Evolutionary conservation across 768 basidiomycete genomes (phyloP).

Genomic region (Galerina marginata): DNA sequence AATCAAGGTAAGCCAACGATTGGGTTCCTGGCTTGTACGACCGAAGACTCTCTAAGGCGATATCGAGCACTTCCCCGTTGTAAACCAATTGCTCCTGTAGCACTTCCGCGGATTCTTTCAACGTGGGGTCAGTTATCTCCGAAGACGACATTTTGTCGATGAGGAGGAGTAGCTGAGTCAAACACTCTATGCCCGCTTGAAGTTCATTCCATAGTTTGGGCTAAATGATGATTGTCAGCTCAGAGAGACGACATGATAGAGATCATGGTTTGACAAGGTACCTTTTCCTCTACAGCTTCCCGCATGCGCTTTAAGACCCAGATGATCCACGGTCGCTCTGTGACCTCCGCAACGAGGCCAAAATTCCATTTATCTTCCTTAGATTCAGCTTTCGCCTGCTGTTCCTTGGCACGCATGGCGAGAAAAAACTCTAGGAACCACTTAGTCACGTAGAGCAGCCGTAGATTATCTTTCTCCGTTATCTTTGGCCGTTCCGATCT

Average conservation of each 20-base stretch:
- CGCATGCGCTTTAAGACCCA: conserved; percentile 93
- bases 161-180: conserved; percentile 89
- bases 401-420: conserved; percentile 48
- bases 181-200: conserved; percentile 92
- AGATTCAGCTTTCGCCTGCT: conserved; percentile 27
- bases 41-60: conserved; percentile 77
- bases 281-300: conserved; percentile 90
- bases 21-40: conserved; percentile 84
- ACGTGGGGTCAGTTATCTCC: conserved; percentile 45
- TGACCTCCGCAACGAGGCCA: conserved; percentile 82
- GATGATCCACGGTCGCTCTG: conserved; percentile 84
- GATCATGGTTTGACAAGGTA: conserved; percentile 35
- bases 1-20: conserved; percentile 81
- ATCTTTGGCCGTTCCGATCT: conserved; percentile 90
- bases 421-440: conserved; percentile 96
- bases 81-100: conserved; percentile 93
- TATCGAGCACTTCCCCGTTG: conserved; percentile 92
- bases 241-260: conserved; percentile 5
- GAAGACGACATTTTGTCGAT: conserved; percentile 82
- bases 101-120: conserved; percentile 78
- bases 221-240: conserved; percentile 45
- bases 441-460: conserved; percentile 83
- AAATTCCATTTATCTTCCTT: conserved; percentile 56
- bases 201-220: conserved; percentile 95
- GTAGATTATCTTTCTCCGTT: conserved; percentile 92